A percentile compares a stretch with the other conserved stretches of the same genome.
These are phyloP conservation scores for Suillus lakei DNA, from an alignment of 768 basidiomycete species.

Conservation along the genomic window DNA sequence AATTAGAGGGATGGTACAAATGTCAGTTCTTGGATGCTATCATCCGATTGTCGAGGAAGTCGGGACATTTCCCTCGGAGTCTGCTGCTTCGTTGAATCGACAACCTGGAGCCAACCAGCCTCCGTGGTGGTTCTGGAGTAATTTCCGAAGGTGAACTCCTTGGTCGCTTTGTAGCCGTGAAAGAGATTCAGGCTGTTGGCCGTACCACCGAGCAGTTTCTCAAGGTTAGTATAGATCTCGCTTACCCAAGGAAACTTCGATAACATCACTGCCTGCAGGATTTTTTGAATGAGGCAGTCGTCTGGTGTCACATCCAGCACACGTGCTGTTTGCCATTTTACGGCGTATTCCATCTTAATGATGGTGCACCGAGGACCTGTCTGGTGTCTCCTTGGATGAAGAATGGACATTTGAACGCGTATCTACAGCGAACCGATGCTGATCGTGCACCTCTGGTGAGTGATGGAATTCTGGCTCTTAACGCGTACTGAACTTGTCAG, in stretches of 20 bases:
- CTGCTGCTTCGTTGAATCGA: conserved; percentile 26
- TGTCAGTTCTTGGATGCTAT: conserved; percentile 34
- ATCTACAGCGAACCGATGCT: conserved; percentile 28
- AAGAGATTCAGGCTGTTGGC: conserved; percentile 26
- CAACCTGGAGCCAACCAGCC: conserved; percentile 14
- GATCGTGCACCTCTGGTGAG: conserved; percentile 39
- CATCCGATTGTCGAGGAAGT: conserved; percentile 33
- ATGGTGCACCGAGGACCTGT: conserved; percentile 19
- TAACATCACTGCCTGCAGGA: conserved; percentile 24
- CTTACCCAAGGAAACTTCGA: conserved; percentile 19
- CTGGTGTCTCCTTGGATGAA: conserved; percentile 31
- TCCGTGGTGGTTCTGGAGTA: conserved; percentile 37
- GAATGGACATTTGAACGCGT: conserved; percentile 36
- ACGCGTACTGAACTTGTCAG: conserved; percentile 25
- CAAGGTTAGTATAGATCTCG: conserved; percentile 25
- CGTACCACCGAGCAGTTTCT: conserved; percentile 28
- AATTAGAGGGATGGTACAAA: conserved; percentile 31
- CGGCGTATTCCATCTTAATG: conserved; percentile 23
- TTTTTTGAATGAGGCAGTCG: conserved; percentile 34
- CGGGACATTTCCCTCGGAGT: conserved; percentile 31
- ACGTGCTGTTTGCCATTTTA: conserved; percentile 36
- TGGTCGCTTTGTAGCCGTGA: conserved; percentile 35
- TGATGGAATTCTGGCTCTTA: background rate
- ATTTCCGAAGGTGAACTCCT: conserved; percentile 34
- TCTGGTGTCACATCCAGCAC: conserved; percentile 36